Evolutionary conservation across 768 basidiomycete genomes (phyloP), one percentile per base, ranked within the genome.

Genomic region (Psilocybe cyanescens): DNA sequence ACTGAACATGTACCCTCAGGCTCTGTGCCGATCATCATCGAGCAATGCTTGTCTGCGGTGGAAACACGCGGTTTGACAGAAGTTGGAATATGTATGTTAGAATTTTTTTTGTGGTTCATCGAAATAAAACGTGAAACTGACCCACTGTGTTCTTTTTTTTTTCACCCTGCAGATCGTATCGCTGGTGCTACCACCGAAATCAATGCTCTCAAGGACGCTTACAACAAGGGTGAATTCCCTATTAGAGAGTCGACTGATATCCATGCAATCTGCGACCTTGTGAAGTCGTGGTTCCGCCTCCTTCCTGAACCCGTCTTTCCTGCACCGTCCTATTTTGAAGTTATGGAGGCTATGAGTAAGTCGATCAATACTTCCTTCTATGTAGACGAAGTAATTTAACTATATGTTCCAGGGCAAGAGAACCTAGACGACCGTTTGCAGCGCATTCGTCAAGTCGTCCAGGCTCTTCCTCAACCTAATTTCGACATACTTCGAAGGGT

Each of bases 221-320:
- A 92, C 74, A 92, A 94, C 74, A 78, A 84, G 68, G 91, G 89
- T 59, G 84, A 88, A 68, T 81, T 77, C 67, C 89, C 89, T 1
- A 81, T 89, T 67, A 75, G 82, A 37, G 71, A 78, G 37, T 78
- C 72, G 28, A 86, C 86, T 1, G 94, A 95, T 67, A 89, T 95
- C 46, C 89, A 94, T 72, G 90, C 91, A 35, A 84, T 95, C 39
- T 87, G 92, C 61, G 94, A 94, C 70, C 76, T 91, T 61, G 83
- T 95, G 70, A 94, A 94, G 76, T 84, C 89, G 0, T 95, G 91
- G 91, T 90, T 95, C 79, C 85, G 94, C 35, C 78, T 90, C 11
- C 78, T 95, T 14, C 93, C 94, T 9, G 90, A 91, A 62, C 87
- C 92, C 8, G 75, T 94, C 37, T 90, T 95, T 74, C 91, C 92